A percentile compares a stretch with the other conserved stretches of the same genome.
These are phyloP conservation scores for Pichia exigua DNA, from an alignment of 805 yeast genomes.

Conservation along the genomic window DNA sequence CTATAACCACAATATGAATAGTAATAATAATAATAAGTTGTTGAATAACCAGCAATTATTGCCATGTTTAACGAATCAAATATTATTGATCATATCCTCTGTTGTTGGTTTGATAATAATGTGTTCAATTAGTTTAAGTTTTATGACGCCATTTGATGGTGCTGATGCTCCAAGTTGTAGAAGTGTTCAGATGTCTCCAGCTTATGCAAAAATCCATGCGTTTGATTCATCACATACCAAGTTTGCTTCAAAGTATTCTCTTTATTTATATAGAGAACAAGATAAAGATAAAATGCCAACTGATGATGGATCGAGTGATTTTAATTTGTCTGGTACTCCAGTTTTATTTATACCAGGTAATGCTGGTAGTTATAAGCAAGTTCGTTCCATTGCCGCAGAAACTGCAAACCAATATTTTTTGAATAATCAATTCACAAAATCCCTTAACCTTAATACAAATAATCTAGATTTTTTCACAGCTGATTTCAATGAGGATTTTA, in stretches of 20 bases:
- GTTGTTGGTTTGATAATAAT: conserved; percentile 21
- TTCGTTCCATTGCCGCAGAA: conserved; percentile 84
- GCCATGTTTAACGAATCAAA: not conserved
- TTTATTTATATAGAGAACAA: conserved; percentile 82
- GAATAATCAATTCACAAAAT: conserved; percentile 19
- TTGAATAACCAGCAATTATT: not conserved
- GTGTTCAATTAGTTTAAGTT: conserved; percentile 23
- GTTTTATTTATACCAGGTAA: conserved; percentile 94
- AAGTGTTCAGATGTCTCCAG: conserved; percentile 73
- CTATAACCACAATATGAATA: too few species aligned
- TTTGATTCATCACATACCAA: conserved; percentile 65
- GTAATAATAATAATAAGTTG: not conserved
- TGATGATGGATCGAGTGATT: conserved; percentile 17
- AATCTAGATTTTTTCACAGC: conserved; percentile 83
- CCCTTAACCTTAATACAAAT: conserved; percentile 27
- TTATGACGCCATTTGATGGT: conserved; percentile 29
- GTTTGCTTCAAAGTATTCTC: conserved; percentile 74
- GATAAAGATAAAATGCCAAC: conserved; percentile 53
- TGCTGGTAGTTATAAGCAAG: conserved; percentile 91
- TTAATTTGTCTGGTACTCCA: conserved; percentile 61
- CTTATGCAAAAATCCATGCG: conserved; percentile 66
- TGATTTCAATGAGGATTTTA: conserved; percentile 91
- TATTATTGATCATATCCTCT: conserved; percentile 1
- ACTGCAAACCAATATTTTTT: conserved; percentile 49
- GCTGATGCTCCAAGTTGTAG: conserved; percentile 50